These are phyloP conservation scores for Aspergillus amoenus DNA, from an alignment of 2,329 filamentous ascomycete species.

Conservation along the genomic window DNA sequence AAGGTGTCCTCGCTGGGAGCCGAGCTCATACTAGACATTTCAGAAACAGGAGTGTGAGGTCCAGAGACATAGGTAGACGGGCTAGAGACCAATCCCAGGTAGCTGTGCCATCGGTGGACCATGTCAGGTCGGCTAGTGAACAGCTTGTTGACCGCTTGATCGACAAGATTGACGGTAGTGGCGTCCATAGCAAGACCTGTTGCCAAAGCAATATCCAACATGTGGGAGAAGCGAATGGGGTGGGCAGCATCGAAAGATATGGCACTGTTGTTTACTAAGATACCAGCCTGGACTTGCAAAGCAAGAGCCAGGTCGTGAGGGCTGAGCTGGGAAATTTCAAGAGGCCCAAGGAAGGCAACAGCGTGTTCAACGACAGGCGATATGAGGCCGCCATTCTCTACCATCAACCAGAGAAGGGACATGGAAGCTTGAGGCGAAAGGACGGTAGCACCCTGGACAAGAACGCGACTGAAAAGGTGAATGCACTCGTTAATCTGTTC, in stretches of 20 bases:
- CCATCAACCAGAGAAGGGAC: conserved; percentile 63
- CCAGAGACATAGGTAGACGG: conserved; percentile 46
- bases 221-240: conserved; percentile 60
- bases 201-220: conserved; percentile 58
- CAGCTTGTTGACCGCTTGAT: conserved; percentile 58
- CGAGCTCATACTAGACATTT: conserved; percentile 54
- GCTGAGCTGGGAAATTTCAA: conserved; percentile 58
- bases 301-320: conserved; percentile 55
- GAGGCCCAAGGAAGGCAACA: conserved; percentile 60
- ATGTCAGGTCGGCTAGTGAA: conserved; percentile 47
- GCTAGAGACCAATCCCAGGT: conserved; percentile 46
- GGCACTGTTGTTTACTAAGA: conserved; percentile 40
- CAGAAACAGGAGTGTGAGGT: conserved; percentile 41
- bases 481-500: conserved; percentile 87
- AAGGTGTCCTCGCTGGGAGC: conserved; percentile 75
- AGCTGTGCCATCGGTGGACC: conserved; percentile 58
- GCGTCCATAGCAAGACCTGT: conserved; percentile 55
- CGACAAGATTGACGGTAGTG: conserved; percentile 57
- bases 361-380: conserved; percentile 60
- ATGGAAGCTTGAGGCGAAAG: conserved; percentile 57
- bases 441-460: conserved; percentile 53
- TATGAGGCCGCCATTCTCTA: conserved; percentile 63
- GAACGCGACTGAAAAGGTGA: conserved; percentile 64
- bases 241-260: conserved; percentile 56
- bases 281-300: conserved; percentile 59